These are phyloP conservation scores for Xylaria cubensis DNA, from an alignment of 495 filamentous ascomycete species.

Conservation along the genomic window DNA sequence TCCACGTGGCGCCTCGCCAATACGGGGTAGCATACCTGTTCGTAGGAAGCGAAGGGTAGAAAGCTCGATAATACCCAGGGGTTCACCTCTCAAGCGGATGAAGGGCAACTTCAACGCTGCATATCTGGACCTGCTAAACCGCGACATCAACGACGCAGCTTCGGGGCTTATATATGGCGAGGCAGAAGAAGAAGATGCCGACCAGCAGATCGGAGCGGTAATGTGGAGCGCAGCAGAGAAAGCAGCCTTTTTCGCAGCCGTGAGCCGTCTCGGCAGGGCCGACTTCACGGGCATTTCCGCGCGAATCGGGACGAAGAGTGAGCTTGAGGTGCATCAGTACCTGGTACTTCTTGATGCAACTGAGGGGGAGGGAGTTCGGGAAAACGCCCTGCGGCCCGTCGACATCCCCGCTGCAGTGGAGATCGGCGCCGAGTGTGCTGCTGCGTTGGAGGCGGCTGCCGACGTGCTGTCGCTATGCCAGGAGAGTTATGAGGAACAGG, in stretches of 20 bases:
- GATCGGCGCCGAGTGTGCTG: constrained; percentile 68
- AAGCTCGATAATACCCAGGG: neutral
- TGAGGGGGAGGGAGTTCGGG: constrained; percentile 23
- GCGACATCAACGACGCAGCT: constrained; percentile 55
- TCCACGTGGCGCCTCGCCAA: neutral
- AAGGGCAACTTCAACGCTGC: constrained; percentile 52
- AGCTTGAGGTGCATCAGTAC: constrained; percentile 75
- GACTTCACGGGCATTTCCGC: constrained; percentile 65
- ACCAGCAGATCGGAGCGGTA: constrained; percentile 67
- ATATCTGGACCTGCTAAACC: constrained; percentile 68
- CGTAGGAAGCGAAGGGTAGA: constrained; percentile 27
- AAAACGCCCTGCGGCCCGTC: constrained; percentile 36
- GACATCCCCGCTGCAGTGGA: constrained; percentile 78
- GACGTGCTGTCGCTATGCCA: constrained; percentile 65
- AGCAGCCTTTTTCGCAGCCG: constrained; percentile 65
- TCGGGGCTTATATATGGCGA: constrained; percentile 35
- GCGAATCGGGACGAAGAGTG: constrained; percentile 72
- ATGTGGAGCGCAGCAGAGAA: constrained; percentile 77
- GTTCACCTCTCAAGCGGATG: constrained; percentile 40
- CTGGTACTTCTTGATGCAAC: constrained; percentile 64
- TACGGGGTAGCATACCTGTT: neutral
- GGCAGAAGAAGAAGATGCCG: constrained; percentile 8
- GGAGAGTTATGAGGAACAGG: constrained; percentile 58
- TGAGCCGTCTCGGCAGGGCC: constrained; percentile 68
- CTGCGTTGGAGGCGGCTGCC: constrained; percentile 71